A percentile compares a stretch with the other conserved stretches of the same genome.
Evolutionary conservation across 2,329 filamentous ascomycete genomes (phyloP).

Genomic region (Aspergillus unguis): DNA sequence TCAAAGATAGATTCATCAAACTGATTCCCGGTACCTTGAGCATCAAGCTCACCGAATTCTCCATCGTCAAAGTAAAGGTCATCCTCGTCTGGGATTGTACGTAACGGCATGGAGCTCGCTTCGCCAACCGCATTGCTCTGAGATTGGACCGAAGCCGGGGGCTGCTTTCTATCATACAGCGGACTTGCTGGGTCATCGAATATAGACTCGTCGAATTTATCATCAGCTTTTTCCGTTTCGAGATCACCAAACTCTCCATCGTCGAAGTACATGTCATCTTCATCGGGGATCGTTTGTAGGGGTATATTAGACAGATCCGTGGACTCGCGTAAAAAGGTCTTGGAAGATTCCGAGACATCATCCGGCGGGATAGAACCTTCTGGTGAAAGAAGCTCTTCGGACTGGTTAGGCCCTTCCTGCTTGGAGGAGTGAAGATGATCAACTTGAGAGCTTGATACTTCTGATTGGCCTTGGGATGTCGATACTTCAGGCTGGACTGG

Average conservation of each 20-base stretch:
- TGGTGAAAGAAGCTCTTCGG: neutral
- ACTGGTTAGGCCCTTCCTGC: neutral
- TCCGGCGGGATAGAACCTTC: neutral
- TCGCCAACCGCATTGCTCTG: slow-evolving; percentile 14
- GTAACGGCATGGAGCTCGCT: neutral
- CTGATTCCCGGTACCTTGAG: slow-evolving; percentile 28
- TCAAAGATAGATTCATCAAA: slow-evolving; percentile 51
- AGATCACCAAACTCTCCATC: slow-evolving; percentile 47
- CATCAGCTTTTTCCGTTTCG: slow-evolving; percentile 29
- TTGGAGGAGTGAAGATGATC: neutral
- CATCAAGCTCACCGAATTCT: slow-evolving; percentile 41
- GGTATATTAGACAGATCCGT: neutral
- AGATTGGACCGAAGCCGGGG: slow-evolving; percentile 13
- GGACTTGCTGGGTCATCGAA: slow-evolving; percentile 48
- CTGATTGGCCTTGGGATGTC: neutral
- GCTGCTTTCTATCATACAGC: slow-evolving; percentile 39
- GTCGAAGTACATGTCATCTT: slow-evolving; percentile 47
- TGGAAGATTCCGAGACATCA: neutral
- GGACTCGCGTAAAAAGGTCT: neutral
- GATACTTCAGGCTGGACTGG: slow-evolving; percentile 27
- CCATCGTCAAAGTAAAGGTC: slow-evolving; percentile 50
- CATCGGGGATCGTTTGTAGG: slow-evolving; percentile 15
- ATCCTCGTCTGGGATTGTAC: slow-evolving; percentile 24
- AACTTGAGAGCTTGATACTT: slow-evolving; percentile 15
- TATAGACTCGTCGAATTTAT: slow-evolving; percentile 46